Percentiles rank a stretch among this genome's conserved stretches.
These are phyloP conservation scores for Asterochloris erici DNA, from an alignment of 139 green algal genomes.

Conservation along the genomic window DNA sequence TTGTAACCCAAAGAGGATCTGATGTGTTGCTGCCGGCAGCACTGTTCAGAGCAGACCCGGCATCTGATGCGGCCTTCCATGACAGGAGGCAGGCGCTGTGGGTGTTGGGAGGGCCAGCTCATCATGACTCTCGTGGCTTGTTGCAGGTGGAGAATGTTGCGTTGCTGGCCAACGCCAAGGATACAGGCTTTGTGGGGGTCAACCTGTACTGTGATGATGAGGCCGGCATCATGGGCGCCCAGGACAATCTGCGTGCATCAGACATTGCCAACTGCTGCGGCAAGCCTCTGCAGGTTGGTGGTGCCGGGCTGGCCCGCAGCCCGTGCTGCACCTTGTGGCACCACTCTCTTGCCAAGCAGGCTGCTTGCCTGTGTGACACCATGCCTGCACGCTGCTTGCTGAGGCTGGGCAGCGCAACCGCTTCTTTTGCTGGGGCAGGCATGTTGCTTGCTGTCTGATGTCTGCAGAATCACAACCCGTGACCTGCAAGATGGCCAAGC, in stretches of 20 bases:
- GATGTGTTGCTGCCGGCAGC: background rate
- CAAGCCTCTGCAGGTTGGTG: constrained; percentile 61
- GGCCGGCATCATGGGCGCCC: constrained; percentile 55
- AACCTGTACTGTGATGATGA: constrained; percentile 90
- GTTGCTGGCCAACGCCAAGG: constrained; percentile 65
- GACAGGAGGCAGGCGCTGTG: too few species aligned
- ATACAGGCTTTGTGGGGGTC: constrained; percentile 53
- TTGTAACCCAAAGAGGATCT: background rate
- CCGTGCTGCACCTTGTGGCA: background rate
- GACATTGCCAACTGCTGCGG: constrained; percentile 66
- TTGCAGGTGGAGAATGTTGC: constrained; percentile 72
- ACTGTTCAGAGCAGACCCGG: too few species aligned
- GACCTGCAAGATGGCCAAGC: too few species aligned
- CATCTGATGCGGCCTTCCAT: too few species aligned
- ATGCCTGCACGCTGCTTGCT: too few species aligned
- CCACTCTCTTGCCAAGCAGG: background rate
- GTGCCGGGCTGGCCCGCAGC: too few species aligned
- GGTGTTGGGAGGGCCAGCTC: too few species aligned
- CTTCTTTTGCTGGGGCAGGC: too few species aligned
- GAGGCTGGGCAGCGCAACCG: too few species aligned
- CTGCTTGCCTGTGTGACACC: background rate
- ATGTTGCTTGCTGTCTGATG: too few species aligned
- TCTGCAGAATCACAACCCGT: too few species aligned
- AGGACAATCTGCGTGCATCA: constrained; percentile 66
- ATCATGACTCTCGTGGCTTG: background rate